phyloP scores from a whole-genome alignment of 257 asterid genomes.

The Cordia subcordata region DNA sequence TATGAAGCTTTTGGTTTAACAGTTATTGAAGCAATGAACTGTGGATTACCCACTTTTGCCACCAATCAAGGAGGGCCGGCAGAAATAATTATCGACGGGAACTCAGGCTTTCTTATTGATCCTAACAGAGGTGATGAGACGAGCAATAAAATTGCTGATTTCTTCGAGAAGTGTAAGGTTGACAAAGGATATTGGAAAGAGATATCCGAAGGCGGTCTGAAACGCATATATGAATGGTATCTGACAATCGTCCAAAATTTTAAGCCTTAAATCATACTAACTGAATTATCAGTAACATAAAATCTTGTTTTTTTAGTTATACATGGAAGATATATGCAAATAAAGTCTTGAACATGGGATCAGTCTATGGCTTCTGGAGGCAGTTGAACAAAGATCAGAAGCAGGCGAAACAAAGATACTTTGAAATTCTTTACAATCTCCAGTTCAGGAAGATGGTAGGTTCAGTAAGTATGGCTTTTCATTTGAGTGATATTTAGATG shows the following conservation, averaged over 20 bases:
- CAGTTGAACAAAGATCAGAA: constrained; percentile 48
- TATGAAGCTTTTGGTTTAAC: constrained; percentile 91
- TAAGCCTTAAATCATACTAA: background rate
- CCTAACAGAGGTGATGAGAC: constrained; percentile 65
- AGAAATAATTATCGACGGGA: constrained; percentile 71
- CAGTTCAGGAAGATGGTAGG: constrained; percentile 66
- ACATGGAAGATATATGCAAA: constrained; percentile 89
- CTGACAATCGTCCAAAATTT: background rate
- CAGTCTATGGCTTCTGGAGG: constrained; percentile 72
- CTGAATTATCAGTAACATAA: background rate
- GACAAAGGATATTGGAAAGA: constrained; percentile 58
- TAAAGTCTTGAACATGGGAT: constrained; percentile 72
- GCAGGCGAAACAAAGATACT: constrained; percentile 61
- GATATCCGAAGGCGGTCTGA: constrained; percentile 54
- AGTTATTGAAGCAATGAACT: constrained; percentile 85
- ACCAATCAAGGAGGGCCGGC: constrained; percentile 95
- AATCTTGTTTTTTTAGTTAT: constrained; percentile 44
- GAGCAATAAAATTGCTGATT: constrained; percentile 59
- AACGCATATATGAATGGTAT: constrained; percentile 75
- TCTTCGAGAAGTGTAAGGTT: constrained; percentile 61
- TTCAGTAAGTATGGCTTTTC: background rate
- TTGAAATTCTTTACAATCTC: constrained; percentile 65
- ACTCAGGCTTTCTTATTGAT: constrained; percentile 79
- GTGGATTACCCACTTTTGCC: constrained; percentile 85
- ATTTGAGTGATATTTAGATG: background rate